phyloP scores from a whole-genome alignment of 495 filamentous ascomycete species.

The Chaetomidium leptoderma region DNA sequence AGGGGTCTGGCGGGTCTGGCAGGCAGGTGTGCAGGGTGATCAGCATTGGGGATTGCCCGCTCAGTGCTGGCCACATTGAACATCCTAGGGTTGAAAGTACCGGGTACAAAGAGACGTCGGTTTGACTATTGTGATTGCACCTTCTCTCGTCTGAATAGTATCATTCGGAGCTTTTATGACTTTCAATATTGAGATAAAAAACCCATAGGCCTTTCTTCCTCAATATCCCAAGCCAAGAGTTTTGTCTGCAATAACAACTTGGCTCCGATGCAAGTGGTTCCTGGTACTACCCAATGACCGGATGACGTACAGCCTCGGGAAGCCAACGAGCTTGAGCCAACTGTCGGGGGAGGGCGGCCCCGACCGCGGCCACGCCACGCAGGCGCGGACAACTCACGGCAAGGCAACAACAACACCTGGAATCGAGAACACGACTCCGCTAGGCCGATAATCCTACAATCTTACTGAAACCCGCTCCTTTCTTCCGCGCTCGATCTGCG shows the following conservation, averaged over 20 bases:
- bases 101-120: neutral
- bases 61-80: neutral
- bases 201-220: neutral
- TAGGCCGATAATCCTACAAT: neutral
- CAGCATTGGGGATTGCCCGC: neutral
- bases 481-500: conserved; percentile 1
- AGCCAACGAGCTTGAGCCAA: conserved; percentile 5
- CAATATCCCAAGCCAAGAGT: neutral
- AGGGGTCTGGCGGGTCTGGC: neutral
- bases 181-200: neutral
- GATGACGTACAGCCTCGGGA: conserved; percentile 19
- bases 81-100: neutral
- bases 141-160: neutral
- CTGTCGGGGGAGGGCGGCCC: neutral
- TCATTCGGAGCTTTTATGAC: too few relatives aligned
- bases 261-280: neutral
- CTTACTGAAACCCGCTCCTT: neutral
- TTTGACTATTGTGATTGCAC: neutral
- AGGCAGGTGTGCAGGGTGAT: too few relatives aligned
- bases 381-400: conserved; percentile 3
- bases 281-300: conserved; percentile 7
- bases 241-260: neutral
- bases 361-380: conserved; percentile 9
- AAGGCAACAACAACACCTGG: conserved; percentile 12
- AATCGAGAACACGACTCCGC: neutral